phyloP scores from a whole-genome alignment of 306 rosid genomes.

The Trifolium fragiferum region DNA sequence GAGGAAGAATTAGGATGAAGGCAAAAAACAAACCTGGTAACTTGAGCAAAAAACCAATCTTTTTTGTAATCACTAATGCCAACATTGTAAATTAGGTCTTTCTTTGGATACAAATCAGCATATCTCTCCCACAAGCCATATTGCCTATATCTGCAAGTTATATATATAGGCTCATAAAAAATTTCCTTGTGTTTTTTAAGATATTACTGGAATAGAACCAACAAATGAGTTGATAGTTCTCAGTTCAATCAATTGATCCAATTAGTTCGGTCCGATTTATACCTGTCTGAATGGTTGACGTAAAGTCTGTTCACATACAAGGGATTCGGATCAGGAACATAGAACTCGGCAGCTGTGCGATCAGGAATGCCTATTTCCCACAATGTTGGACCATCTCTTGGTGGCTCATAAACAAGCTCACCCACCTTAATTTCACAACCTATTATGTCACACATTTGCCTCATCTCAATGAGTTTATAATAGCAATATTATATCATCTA shows the following conservation, averaged over 20 bases:
- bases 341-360: slow-evolving; percentile 84
- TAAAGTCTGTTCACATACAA: slow-evolving; percentile 69
- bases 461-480: slow-evolving; percentile 7
- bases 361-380: slow-evolving; percentile 99
- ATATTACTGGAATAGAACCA: not conserved
- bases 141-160: slow-evolving; percentile 73
- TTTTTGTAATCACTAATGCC: slow-evolving; percentile 69
- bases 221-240: not conserved
- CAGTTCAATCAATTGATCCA: not conserved
- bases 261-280: not conserved
- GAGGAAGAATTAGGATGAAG: not conserved
- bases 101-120: slow-evolving; percentile 72
- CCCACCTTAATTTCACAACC: slow-evolving; percentile 62
- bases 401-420: slow-evolving; percentile 68
- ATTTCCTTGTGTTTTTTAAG: not conserved
- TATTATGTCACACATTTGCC: slow-evolving; percentile 40
- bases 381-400: slow-evolving; percentile 82
- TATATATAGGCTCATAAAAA: not conserved
- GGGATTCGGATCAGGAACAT: slow-evolving; percentile 79
- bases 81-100: slow-evolving; percentile 68
- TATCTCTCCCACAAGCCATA: slow-evolving; percentile 95
- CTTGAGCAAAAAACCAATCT: slow-evolving; percentile 96
- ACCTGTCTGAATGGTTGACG: slow-evolving; percentile 83
- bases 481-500: slow-evolving; percentile 3
- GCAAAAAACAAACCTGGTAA: slow-evolving; percentile 59